Conservation (phyloP, 1,284 basidiomycete species). For the Rugosomyces carneus region DNA sequence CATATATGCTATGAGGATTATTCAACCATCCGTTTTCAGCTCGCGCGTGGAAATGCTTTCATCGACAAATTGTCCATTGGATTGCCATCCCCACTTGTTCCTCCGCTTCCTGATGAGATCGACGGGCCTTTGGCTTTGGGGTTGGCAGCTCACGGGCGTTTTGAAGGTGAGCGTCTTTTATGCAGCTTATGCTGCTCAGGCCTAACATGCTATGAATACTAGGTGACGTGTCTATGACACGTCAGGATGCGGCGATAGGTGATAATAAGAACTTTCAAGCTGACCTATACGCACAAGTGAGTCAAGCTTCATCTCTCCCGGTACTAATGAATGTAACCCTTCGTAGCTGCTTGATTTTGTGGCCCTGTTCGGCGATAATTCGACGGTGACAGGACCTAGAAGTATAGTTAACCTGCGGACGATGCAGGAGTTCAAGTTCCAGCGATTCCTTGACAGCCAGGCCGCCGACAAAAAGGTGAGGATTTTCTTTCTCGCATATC, state of each 20-base stretch:
- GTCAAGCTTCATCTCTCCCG: background rate
- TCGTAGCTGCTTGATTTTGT: slow-evolving; percentile 10
- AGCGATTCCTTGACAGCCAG: slow-evolving; percentile 13
- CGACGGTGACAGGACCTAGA: slow-evolving; percentile 12
- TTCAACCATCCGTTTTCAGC: background rate
- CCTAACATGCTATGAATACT: background rate
- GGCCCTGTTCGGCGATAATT: slow-evolving; percentile 12
- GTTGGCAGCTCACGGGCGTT: slow-evolving; percentile 14
- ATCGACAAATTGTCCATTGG: slow-evolving; percentile 14
- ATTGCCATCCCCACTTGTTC: slow-evolving; percentile 8
- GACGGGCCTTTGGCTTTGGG: slow-evolving; percentile 13
- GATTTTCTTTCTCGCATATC: too few species aligned
- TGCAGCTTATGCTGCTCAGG: background rate
- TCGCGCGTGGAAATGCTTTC: slow-evolving; percentile 12
- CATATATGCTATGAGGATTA: background rate
- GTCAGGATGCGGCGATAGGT: slow-evolving; percentile 13
- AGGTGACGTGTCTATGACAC: slow-evolving; percentile 17
- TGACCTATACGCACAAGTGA: slow-evolving; percentile 8
- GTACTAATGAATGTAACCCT: background rate
- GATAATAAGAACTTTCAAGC: slow-evolving; percentile 13
- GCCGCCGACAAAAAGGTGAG: slow-evolving; percentile 7
- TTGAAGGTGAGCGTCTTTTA: slow-evolving; percentile 8
- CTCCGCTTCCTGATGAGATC: slow-evolving; percentile 13
- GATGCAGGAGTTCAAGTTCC: slow-evolving; percentile 11
- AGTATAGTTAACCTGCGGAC: slow-evolving; percentile 9